A percentile compares a stretch with the other conserved stretches of the same genome.
These are phyloP conservation scores for Pseudomonodictys pantanalensis DNA, from an alignment of 495 filamentous ascomycete genomes.

Conservation along the genomic window DNA sequence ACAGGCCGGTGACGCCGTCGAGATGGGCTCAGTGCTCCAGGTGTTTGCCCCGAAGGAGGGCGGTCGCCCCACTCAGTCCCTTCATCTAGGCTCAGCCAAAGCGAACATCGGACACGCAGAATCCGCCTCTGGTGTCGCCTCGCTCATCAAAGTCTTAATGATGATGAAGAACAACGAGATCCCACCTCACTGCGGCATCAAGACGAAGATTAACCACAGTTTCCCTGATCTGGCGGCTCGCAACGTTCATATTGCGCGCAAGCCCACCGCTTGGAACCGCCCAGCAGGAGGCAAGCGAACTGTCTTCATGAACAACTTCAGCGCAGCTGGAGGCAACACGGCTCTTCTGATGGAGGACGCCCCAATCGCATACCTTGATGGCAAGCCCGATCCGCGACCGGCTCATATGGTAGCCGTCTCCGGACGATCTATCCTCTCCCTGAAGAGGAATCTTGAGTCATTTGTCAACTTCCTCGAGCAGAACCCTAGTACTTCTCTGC, in stretches of 20 bases:
- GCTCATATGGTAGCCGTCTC: conserved; percentile 53
- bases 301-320: conserved; percentile 51
- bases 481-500: conserved; percentile 46
- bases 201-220: conserved; percentile 47
- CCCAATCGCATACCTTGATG: conserved; percentile 42
- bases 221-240: conserved; percentile 35
- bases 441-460: conserved; percentile 54
- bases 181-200: conserved; percentile 82
- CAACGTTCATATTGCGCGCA: conserved; percentile 13
- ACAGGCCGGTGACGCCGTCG: conserved; percentile 9
- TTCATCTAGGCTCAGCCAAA: conserved; percentile 35
- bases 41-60: conserved; percentile 30
- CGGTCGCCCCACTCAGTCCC: conserved; percentile 6
- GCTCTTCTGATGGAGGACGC: conserved; percentile 53
- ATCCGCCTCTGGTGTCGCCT: conserved; percentile 51
- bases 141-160: conserved; percentile 78
- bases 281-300: conserved; percentile 1
- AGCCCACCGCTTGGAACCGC: conserved; percentile 2
- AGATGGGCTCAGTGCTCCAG: conserved; percentile 40
- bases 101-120: conserved; percentile 40
- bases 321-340: conserved; percentile 46
- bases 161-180: conserved; percentile 85
- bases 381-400: conserved; percentile 53
- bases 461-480: conserved; percentile 52
- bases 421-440: conserved; percentile 52